These are phyloP conservation scores for Blastobotrys raffinosifermentans DNA, from an alignment of 1,139 yeast genomes.

Conservation along the genomic window DNA sequence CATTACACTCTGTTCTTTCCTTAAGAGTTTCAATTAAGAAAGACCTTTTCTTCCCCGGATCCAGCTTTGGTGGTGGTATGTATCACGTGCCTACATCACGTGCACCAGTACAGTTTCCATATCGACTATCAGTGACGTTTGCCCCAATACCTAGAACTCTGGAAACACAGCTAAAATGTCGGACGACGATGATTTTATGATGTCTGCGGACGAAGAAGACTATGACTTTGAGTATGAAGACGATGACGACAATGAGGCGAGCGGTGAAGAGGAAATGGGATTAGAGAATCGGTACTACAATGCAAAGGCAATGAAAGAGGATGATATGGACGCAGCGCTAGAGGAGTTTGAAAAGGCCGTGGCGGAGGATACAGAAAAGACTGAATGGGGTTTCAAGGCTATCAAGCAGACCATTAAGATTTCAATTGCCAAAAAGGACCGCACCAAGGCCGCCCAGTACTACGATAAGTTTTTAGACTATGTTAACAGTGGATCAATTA, in stretches of 20 bases:
- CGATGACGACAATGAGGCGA: constrained; percentile 40
- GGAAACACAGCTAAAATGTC: constrained; percentile 39
- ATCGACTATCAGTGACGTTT: too few relatives aligned
- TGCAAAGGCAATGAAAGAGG: constrained; percentile 59
- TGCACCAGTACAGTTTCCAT: too few relatives aligned
- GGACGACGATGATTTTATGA: constrained; percentile 49
- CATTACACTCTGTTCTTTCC: too few relatives aligned
- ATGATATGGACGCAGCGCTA: constrained; percentile 46
- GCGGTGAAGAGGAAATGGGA: constrained; percentile 22
- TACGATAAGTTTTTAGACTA: constrained; percentile 31
- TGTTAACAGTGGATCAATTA: constrained; percentile 29
- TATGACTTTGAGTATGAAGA: constrained; percentile 65
- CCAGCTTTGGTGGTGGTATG: too few relatives aligned
- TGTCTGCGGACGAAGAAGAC: constrained; percentile 49
- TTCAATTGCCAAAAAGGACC: constrained; percentile 33
- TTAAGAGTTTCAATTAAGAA: too few relatives aligned
- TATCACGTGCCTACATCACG: too few relatives aligned
- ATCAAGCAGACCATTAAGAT: constrained; percentile 62
- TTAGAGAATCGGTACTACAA: constrained; percentile 52
- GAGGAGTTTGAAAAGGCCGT: constrained; percentile 39
- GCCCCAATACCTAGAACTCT: too few relatives aligned
- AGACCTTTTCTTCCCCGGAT: too few relatives aligned
- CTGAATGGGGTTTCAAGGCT: constrained; percentile 49
- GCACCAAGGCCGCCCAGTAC: constrained; percentile 34
- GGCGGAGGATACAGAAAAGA: constrained; percentile 23